These are phyloP conservation scores for Neurospora sp. DNA, from an alignment of 495 filamentous ascomycete genomes.

Conservation along the genomic window DNA sequence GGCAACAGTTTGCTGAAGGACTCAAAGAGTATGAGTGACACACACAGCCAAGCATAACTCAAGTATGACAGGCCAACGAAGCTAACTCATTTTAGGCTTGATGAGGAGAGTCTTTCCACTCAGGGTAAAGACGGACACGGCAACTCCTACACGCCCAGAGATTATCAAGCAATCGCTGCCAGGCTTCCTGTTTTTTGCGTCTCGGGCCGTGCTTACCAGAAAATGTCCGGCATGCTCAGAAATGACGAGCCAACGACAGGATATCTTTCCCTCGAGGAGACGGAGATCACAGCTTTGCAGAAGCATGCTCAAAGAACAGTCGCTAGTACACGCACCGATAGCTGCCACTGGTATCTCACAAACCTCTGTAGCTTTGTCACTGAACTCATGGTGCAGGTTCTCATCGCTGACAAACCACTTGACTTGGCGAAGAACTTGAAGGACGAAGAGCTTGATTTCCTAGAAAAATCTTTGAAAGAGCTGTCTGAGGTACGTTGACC, in stretches of 20 bases:
- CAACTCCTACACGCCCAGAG: constrained; percentile 18
- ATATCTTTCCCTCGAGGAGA: constrained; percentile 12
- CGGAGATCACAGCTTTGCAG: constrained; percentile 45
- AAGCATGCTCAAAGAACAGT: constrained; percentile 46
- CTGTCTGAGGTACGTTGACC: constrained; percentile 12
- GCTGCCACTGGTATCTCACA: constrained; percentile 25
- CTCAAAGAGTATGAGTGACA: constrained; percentile 33
- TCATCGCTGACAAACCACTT: constrained; percentile 30
- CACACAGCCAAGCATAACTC: background rate
- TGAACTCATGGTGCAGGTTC: constrained; percentile 43
- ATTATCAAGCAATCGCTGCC: constrained; percentile 45
- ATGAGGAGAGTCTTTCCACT: constrained; percentile 7
- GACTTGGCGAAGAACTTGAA: constrained; percentile 34
- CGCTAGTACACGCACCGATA: constrained; percentile 10
- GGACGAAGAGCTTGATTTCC: constrained; percentile 23
- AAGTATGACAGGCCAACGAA: background rate
- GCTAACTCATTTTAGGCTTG: constrained; percentile 14
- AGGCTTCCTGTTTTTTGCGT: constrained; percentile 54
- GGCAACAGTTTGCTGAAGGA: constrained; percentile 46
- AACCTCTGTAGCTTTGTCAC: constrained; percentile 40
- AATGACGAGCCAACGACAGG: constrained; percentile 13
- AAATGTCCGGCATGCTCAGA: constrained; percentile 43
- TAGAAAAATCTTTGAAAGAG: constrained; percentile 26
- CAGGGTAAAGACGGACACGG: constrained; percentile 6
- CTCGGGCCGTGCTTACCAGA: constrained; percentile 48